Conservation (phyloP, 164 flowering plant genomes). For the Saururus chinensis region DNA sequence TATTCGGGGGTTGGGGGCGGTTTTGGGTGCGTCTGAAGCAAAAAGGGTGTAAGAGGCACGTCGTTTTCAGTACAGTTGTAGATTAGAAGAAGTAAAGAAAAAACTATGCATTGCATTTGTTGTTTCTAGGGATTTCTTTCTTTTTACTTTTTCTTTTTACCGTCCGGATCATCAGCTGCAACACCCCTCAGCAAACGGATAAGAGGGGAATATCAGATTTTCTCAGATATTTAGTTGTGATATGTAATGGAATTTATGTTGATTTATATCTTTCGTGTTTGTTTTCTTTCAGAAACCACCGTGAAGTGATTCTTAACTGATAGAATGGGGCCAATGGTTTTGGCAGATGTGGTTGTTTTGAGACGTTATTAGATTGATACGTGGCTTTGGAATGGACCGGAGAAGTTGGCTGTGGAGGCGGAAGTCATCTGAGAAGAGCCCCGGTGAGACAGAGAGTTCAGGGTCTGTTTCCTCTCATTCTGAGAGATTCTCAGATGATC, state of each 20-base stretch:
- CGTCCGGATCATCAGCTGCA: neutral
- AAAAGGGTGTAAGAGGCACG: constrained; percentile 15
- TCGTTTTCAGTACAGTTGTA: neutral
- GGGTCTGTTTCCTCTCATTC: constrained; percentile 51
- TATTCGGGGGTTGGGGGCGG: constrained; percentile 16
- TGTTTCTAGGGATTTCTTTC: constrained; percentile 21
- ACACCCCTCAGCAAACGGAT: too few species aligned
- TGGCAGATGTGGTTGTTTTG: neutral
- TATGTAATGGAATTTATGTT: too few species aligned
- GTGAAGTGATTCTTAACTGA: neutral
- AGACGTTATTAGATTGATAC: neutral
- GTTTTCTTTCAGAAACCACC: neutral
- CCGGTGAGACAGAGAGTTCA: constrained; percentile 51
- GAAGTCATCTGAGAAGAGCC: constrained; percentile 40
- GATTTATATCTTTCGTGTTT: neutral
- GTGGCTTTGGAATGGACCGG: constrained; percentile 26
- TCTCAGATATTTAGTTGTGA: neutral
- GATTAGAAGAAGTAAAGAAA: neutral
- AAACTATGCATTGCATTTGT: neutral
- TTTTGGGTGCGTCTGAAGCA: constrained; percentile 41
- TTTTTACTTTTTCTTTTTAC: constrained; percentile 9
- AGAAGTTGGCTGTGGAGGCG: constrained; percentile 52
- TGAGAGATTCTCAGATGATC: constrained; percentile 49
- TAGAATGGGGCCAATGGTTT: neutral
- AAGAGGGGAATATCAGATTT: neutral